Base-by-base conservation (phyloP, 1,284 basidiomycete genomes). In the Flammula alnicola region DNA sequence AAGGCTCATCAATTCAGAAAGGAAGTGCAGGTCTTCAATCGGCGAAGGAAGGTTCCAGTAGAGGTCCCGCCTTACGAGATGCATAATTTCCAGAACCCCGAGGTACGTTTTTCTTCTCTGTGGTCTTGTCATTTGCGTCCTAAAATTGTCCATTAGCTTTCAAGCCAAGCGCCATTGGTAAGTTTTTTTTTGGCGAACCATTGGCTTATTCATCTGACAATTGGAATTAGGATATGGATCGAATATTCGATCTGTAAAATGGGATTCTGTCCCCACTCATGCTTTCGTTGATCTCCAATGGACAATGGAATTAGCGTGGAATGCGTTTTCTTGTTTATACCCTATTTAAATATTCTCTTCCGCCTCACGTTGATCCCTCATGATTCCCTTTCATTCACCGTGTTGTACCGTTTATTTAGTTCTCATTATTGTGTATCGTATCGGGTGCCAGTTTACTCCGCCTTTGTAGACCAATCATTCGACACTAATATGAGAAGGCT, bases 41-140 rank as follows among this genome's bases (percentile, higher is more conserved):
- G 33, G 20, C 31, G 45, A 6, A 47, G 53, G 5, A 44, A 54
- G 22, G 26, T 47, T 37, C 26, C 43, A 6, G 49, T 22, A 20
- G 14, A 40, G 20, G 47, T 36, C 4, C 39, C 51, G 3, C 17
- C 44, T 3, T 50, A 51, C 5, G 59, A 60, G 39, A 58, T 60
- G 59, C 51, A 54, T 25, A 60, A 60, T 38, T 60, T 60, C 33
- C 59, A 60, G 32, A 53, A 58, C 39, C 59, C 59, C 3, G 54
- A 60, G 48, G 57, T 60, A 19, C 3, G 50, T 37, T 12, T 9
- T 22, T 27, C 31, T 6, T 22, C 17, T 36, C 11, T 12, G 27
- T 29, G n/a, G 10, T 14, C 38, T 37, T 3, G 2, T 2, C 2
- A 20, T 9, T 9, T 37, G 25, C 8, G 9, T 14, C 8, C 2